Conservation (phyloP, 257 asterid species). For the Eustoma russellianum region DNA sequence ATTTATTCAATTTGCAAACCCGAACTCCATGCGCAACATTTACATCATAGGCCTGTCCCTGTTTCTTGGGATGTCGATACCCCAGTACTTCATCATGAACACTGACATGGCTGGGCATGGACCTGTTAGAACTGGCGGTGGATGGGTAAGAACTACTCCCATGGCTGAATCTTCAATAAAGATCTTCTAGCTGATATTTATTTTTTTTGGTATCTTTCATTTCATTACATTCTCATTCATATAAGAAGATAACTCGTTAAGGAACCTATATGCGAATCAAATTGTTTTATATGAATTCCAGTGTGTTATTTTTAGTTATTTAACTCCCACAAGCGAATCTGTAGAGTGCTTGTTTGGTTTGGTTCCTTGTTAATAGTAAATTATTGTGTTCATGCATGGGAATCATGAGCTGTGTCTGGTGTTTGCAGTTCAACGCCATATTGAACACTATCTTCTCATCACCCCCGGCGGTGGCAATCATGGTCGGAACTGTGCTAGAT, state of each 20-base stretch:
- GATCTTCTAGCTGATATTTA: not conserved
- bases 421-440: slow-evolving; percentile 75
- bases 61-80: slow-evolving; percentile 75
- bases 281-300: too few species aligned
- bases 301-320: too few species aligned
- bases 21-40: slow-evolving; percentile 86
- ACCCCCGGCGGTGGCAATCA: slow-evolving; percentile 72
- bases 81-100: slow-evolving; percentile 75
- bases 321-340: too few species aligned
- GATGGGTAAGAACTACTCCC: slow-evolving; percentile 62
- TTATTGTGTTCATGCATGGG: too few species aligned
- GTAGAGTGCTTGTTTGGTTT: too few species aligned
- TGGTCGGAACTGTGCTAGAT: slow-evolving; percentile 59
- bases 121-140: slow-evolving; percentile 71
- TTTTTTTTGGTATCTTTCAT: not conserved
- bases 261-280: not conserved
- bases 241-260: not conserved
- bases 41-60: slow-evolving; percentile 66
- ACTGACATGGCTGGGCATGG: slow-evolving; percentile 72
- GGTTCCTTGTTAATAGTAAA: not conserved
- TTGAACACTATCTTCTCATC: slow-evolving; percentile 82
- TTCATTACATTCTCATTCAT: not conserved
- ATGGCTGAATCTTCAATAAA: not conserved
- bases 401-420: not conserved
- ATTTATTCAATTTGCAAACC: slow-evolving; percentile 75